phyloP scores from a whole-genome alignment of 345 rosid genomes.

The Excoecaria agallocha region DNA sequence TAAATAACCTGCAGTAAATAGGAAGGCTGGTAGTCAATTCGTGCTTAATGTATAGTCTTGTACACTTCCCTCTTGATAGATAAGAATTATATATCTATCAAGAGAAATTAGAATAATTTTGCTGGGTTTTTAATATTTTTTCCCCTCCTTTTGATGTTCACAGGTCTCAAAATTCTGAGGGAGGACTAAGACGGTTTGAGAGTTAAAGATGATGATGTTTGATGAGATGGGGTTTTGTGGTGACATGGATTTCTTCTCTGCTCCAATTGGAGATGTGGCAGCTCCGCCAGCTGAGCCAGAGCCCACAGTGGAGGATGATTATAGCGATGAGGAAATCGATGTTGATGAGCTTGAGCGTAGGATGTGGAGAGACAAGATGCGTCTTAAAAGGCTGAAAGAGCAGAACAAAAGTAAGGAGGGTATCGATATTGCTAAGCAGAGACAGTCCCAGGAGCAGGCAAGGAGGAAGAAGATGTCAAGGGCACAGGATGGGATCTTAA shows the following conservation, averaged over 20 bases:
- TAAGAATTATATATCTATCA: neutral
- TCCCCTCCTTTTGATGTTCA: neutral
- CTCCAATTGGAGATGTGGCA: constrained; percentile 36
- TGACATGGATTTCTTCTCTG: too few relatives aligned
- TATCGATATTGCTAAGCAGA: constrained; percentile 53
- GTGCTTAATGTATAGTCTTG: neutral
- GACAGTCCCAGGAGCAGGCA: constrained; percentile 72
- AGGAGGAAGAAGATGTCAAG: constrained; percentile 74
- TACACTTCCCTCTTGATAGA: neutral
- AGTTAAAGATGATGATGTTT: too few relatives aligned
- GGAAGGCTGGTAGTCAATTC: neutral
- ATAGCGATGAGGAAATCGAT: constrained; percentile 62
- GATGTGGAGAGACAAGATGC: constrained; percentile 80
- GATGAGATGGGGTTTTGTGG: too few relatives aligned
- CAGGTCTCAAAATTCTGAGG: constrained; percentile 1
- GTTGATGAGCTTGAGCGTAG: constrained; percentile 81
- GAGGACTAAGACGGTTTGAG: neutral
- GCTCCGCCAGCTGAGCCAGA: constrained; percentile 54
- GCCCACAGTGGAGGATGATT: constrained; percentile 49
- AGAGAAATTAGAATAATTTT: neutral
- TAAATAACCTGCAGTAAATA: neutral
- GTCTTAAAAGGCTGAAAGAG: constrained; percentile 67
- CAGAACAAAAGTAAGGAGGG: constrained; percentile 52
- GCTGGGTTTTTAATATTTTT: neutral
- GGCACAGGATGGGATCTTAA: constrained; percentile 85